Conservation (phyloP, 177 flowering plant species). For the Vitis hybrid region DNA sequence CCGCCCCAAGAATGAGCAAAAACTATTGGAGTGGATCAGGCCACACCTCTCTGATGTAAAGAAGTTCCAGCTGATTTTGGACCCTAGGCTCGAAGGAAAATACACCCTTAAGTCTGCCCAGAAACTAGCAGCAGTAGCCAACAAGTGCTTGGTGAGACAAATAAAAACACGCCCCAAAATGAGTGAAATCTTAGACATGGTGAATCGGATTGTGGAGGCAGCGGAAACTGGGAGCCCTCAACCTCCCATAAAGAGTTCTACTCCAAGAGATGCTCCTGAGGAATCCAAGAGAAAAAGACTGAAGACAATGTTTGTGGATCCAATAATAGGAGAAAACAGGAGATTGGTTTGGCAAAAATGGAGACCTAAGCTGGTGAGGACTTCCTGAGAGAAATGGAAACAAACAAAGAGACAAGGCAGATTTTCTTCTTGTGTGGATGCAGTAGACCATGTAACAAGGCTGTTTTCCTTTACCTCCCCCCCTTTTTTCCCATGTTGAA, state of each 20-base stretch:
- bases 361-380: conserved; percentile 23
- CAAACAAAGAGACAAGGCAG: background rate
- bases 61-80: conserved; percentile 47
- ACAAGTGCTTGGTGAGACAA: conserved; percentile 40
- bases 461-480: background rate
- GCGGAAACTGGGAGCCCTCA: conserved; percentile 23
- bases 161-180: conserved; percentile 49
- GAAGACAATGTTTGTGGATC: conserved; percentile 26
- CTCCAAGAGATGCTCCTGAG: conserved; percentile 5
- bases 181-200: conserved; percentile 56
- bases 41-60: conserved; percentile 42
- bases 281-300: conserved; percentile 16
- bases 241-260: conserved; percentile 6
- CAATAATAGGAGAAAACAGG: conserved; percentile 28
- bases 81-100: conserved; percentile 53
- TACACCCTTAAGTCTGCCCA: conserved; percentile 42
- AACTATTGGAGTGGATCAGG: conserved; percentile 58
- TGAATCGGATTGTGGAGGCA: conserved; percentile 32
- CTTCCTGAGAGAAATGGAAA: conserved; percentile 3
- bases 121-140: conserved; percentile 49
- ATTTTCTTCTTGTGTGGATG: background rate
- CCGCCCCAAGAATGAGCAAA: conserved; percentile 56
- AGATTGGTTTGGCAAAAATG: conserved; percentile 25
- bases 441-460: background rate
- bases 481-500: background rate